Base-by-base conservation (phyloP, 2,329 filamentous ascomycete species). In the Daldinia sp. region DNA sequence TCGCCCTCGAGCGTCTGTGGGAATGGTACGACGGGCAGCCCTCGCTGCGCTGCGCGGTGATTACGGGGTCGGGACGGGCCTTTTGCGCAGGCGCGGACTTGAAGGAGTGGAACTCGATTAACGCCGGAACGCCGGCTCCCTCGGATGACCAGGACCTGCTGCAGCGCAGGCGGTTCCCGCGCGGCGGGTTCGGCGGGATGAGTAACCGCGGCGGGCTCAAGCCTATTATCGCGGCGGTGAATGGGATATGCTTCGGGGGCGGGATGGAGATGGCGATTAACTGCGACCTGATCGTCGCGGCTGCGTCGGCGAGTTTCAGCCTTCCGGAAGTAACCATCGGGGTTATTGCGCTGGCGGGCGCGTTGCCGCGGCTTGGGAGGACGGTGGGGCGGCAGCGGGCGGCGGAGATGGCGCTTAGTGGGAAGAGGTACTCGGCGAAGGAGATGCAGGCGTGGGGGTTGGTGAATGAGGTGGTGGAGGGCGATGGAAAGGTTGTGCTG, bases 201-300 rank as follows among this genome's bases (percentile, higher is more conserved):
- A 87, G 85, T 55, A 87, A 90, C 66, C 82, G 90, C 23, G 75
- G 77, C 4, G 90, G 90, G 48, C 87, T 86, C 76, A 94, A 94
- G 72, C 91, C 91, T 4, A 82, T 94, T 57, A 84, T 94, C 25
- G 90, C 88, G 1, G 91, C 91, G 0, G 89, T 94, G 17, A 92
- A 93, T 72, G 91, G 91, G 5, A 79, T 90, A 15, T 91, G 89
- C 60, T 82, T 91, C 45, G 91, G 91, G 32, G 91, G 91, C 54
- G 91, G 90, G 1, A 88, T 91, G 76, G 91, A 94, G 79, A 92
- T 93, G 78, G 83, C 87, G 10, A 79, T 90, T 49, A 92, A 93
- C 76, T 85, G 84, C 66, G 92, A 95, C 78, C 78, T 94, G 58
- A 83, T 93, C 2, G 75, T 94, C 29, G 90, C 90, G 3, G 78